phyloP scores from a whole-genome alignment of 1,284 basidiomycete species.

The Marasmius sp. region DNA sequence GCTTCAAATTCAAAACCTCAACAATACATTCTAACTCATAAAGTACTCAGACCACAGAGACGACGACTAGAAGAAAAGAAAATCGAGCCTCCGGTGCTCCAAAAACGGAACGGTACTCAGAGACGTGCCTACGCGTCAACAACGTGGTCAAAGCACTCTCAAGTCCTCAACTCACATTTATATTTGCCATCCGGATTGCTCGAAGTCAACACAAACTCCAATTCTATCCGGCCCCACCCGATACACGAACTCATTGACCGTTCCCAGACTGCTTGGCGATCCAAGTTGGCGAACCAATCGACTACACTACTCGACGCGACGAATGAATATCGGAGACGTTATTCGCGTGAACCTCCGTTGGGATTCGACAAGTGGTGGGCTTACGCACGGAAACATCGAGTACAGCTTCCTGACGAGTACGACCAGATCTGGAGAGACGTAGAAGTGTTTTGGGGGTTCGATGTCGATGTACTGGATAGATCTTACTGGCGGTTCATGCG shows the following conservation, averaged over 20 bases:
- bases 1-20: too few relatives aligned
- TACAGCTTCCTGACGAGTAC: conserved; percentile 61
- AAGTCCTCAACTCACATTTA: background rate
- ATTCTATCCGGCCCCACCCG: conserved; percentile 35
- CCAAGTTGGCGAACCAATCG: conserved; percentile 51
- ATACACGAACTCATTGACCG: conserved; percentile 51
- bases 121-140: background rate
- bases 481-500: conserved; percentile 22
- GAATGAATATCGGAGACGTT: conserved; percentile 52
- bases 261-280: conserved; percentile 48
- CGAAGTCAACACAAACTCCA: conserved; percentile 32
- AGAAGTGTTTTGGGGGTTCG: conserved; percentile 49
- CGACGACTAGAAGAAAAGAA: background rate
- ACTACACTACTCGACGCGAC: conserved; percentile 53
- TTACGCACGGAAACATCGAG: conserved; percentile 51
- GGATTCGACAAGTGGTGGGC: conserved; percentile 60
- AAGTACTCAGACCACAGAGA: background rate
- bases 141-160: background rate
- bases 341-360: conserved; percentile 40
- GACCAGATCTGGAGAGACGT: conserved; percentile 49
- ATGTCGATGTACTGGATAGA: conserved; percentile 28
- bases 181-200: conserved; percentile 35
- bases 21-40: too few relatives aligned
- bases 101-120: background rate
- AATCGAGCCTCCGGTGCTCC: background rate